Evolutionary conservation across 768 basidiomycete species (phyloP).

Genomic region (Boletus vinaceobasis): DNA sequence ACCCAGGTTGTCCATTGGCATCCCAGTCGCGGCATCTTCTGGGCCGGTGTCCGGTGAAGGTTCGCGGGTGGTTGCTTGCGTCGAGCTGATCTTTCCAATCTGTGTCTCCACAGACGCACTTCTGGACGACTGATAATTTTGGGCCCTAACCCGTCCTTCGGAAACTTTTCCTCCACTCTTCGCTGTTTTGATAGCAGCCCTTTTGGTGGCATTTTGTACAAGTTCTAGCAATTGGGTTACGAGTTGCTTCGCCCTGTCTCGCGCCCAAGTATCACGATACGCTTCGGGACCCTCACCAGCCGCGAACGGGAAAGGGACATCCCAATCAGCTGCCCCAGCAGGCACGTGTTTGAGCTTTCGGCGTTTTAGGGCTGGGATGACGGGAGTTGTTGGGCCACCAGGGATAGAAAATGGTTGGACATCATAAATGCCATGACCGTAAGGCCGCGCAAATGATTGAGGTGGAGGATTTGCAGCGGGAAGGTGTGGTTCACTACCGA

Average conservation of each 20-base stretch:
- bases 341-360: slow-evolving; percentile 66
- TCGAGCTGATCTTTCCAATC: background rate
- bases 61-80: background rate
- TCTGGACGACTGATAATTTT: slow-evolving; percentile 33
- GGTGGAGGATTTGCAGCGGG: slow-evolving; percentile 2
- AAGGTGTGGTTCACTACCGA: slow-evolving; percentile 36
- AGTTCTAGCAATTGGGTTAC: slow-evolving; percentile 58
- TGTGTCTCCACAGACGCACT: slow-evolving; percentile 18
- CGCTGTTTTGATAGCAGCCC: slow-evolving; percentile 52
- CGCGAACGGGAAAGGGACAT: slow-evolving; percentile 75
- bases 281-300: slow-evolving; percentile 65
- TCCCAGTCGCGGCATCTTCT: background rate
- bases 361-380: slow-evolving; percentile 45
- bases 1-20: slow-evolving; percentile 25
- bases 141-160: slow-evolving; percentile 31
- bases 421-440: slow-evolving; percentile 9
- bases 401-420: background rate
- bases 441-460: slow-evolving; percentile 21
- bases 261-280: slow-evolving; percentile 66
- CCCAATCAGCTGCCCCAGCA: slow-evolving; percentile 80
- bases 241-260: slow-evolving; percentile 58
- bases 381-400: background rate
- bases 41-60: background rate
- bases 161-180: slow-evolving; percentile 4
- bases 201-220: slow-evolving; percentile 57